A percentile compares a stretch with the other conserved stretches of the same genome.
Evolutionary conservation across 257 asterid species (phyloP).

Genomic region (Plantago elongata): DNA sequence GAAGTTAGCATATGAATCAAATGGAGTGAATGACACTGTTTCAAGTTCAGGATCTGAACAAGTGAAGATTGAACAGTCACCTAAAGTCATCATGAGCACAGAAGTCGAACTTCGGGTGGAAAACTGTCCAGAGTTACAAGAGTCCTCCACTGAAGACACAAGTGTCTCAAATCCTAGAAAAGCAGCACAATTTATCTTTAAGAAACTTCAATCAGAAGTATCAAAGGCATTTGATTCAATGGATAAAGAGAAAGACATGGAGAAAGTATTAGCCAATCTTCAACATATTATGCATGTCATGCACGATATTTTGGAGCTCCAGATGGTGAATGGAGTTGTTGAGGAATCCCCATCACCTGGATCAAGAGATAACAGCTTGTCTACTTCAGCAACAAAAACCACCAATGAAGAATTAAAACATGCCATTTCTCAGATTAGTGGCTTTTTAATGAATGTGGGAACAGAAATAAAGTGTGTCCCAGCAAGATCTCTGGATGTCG

Average conservation of each 20-base stretch:
- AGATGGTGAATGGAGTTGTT: slow-evolving; percentile 24
- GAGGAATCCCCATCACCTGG: slow-evolving; percentile 22
- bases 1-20: slow-evolving; percentile 68
- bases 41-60: slow-evolving; percentile 29
- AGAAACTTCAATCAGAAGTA: slow-evolving; percentile 54
- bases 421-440: slow-evolving; percentile 61
- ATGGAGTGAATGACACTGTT: slow-evolving; percentile 35
- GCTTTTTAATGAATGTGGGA: slow-evolving; percentile 57
- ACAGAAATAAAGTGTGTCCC: slow-evolving; percentile 54
- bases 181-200: slow-evolving; percentile 32
- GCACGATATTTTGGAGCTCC: slow-evolving; percentile 31
- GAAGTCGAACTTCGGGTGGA: slow-evolving; percentile 27
- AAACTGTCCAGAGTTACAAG: slow-evolving; percentile 22
- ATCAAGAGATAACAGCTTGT: slow-evolving; percentile 25
- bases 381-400: slow-evolving; percentile 25
- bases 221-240: slow-evolving; percentile 50
- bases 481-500: slow-evolving; percentile 44
- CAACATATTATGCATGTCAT: slow-evolving; percentile 50
- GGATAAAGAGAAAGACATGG: slow-evolving; percentile 48
- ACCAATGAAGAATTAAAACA: slow-evolving; percentile 39
- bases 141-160: slow-evolving; percentile 23
- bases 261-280: slow-evolving; percentile 46
- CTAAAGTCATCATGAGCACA: slow-evolving; percentile 22
- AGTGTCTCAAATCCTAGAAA: slow-evolving; percentile 25
- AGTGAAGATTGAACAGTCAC: slow-evolving; percentile 28